Percentiles rank a stretch among this genome's conserved stretches.
Evolutionary conservation across 1,284 basidiomycete genomes (phyloP).

Genomic region (Malassezia dermatis): DNA sequence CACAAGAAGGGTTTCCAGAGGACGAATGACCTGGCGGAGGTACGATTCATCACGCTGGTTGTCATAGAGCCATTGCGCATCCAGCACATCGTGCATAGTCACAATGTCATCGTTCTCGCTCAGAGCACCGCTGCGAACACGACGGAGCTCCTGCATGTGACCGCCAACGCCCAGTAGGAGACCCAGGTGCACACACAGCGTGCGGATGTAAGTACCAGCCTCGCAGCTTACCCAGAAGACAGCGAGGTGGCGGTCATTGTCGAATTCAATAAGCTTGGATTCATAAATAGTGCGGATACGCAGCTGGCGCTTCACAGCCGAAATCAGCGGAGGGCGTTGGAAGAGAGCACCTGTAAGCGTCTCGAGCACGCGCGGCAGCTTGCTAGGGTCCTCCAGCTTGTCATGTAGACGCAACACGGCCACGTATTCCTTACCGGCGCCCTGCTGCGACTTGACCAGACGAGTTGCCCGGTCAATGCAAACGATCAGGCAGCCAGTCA

Average conservation of each 20-base stretch:
- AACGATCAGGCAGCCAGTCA: constrained; percentile 95
- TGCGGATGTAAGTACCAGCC: constrained; percentile 96
- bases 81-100: constrained; percentile 98
- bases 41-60: constrained; percentile 98
- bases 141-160: constrained; percentile 96
- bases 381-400: constrained; percentile 65
- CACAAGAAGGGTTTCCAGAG: constrained; percentile 82
- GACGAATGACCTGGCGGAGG: constrained; percentile 84
- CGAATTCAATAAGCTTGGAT: constrained; percentile 90
- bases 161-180: constrained; percentile 90
- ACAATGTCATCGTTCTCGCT: constrained; percentile 97
- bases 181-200: constrained; percentile 92
- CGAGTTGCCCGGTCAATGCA: constrained; percentile 99
- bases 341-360: constrained; percentile 96
- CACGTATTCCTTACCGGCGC: constrained; percentile 98
- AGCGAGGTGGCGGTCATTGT: constrained; percentile 89
- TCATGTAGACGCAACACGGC: constrained; percentile 88
- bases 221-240: constrained; percentile 99
- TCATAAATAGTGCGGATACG: constrained; percentile 96
- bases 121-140: constrained; percentile 89
- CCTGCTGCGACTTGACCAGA: constrained; percentile 96
- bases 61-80: constrained; percentile 98
- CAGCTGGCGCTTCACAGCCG: constrained; percentile 95
- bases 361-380: constrained; percentile 83
- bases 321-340: constrained; percentile 96